Percentiles rank a stretch among this genome's conserved stretches.
Conservation (phyloP, 805 yeast species). For the Metschnikowia peoriensis region DNA sequence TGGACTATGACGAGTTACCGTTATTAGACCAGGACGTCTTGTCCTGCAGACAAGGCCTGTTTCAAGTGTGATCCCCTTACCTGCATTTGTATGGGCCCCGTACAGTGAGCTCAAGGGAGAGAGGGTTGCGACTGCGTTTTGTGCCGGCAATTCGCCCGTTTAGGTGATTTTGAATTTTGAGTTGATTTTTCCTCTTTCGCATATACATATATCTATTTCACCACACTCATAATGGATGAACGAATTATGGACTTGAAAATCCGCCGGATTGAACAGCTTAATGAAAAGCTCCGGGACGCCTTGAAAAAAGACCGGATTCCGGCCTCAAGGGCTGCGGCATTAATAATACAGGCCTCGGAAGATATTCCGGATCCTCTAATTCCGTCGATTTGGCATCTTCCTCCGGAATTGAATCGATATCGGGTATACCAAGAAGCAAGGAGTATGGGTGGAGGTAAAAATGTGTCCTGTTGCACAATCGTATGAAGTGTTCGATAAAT, state of each 20-base stretch:
- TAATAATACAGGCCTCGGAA: constrained; percentile 43
- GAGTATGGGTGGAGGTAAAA: constrained; percentile 11
- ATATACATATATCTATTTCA: not conserved
- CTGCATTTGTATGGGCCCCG: constrained; percentile 1
- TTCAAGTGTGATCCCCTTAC: constrained; percentile 1
- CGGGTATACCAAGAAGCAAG: constrained; percentile 20
- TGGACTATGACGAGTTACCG: too few relatives aligned
- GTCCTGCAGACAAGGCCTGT: not conserved
- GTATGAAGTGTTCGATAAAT: constrained; percentile 11
- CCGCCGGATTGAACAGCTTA: constrained; percentile 58
- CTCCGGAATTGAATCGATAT: constrained; percentile 35
- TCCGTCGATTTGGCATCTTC: constrained; percentile 43
- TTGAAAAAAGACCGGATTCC: constrained; percentile 57
- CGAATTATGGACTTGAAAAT: constrained; percentile 57
- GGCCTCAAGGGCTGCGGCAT: constrained; percentile 59
- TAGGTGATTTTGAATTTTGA: constrained; percentile 5
- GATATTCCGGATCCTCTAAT: constrained; percentile 47
- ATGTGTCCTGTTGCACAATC: constrained; percentile 32
- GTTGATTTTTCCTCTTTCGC: constrained; percentile 7
- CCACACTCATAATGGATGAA: constrained; percentile 19
- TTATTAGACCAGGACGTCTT: too few relatives aligned
- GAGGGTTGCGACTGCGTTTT: not conserved
- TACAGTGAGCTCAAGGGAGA: not conserved
- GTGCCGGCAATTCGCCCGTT: constrained; percentile 7
- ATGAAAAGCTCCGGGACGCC: constrained; percentile 49